Base-by-base conservation (phyloP, 2,329 filamentous ascomycete species). In the Colletotrichum navitas region DNA sequence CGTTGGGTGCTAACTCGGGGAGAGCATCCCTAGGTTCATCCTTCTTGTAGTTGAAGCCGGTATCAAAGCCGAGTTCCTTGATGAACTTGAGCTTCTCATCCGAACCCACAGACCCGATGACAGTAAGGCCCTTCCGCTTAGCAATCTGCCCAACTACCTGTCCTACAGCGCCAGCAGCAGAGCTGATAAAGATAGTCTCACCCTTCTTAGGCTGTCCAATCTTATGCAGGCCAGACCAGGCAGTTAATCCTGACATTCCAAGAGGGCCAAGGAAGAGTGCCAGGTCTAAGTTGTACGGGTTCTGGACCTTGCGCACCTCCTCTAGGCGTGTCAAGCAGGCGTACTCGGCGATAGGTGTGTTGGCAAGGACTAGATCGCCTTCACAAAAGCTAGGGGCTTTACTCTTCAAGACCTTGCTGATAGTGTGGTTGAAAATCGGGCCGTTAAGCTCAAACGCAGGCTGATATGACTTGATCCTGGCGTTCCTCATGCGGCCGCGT, bases 31-130 rank as follows among this genome's bases (percentile, higher is more conserved):
- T 78, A 0, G 93, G 87, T 75, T 87, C 89, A 83, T 96, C 93
- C 74, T 89, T 94, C 87, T 96, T 95, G 87, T 97, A 97, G 85
- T 97, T 96, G 84, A 95, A 96, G 3, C 91, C 94, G 8, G 75
- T 82, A 64, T 88, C 86, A 73, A 85, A 88, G 1, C 86, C 86
- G 0, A 88, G 82, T 76, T 87, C 83, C 68, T 85, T 81, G 59
- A 88, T 80, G 79, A 90, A 96, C 18, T 92, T 89, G 32, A 94
- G 85, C 85, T 97, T 97, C 77, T 92, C 91, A 76, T 95, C 92
- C 16, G 90, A 90, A 2, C 94, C 94, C 6, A 94, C 93, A 61
- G 90, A 93, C n/a, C 94, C 94, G 74, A 97, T 91, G 43, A 97
- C 94, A 51, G 82, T 91, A 65, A 96, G 82, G 1, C 94, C 94